Base-by-base conservation (phyloP, 2,329 filamentous ascomycete species). In the Colletotrichum siamense region DNA sequence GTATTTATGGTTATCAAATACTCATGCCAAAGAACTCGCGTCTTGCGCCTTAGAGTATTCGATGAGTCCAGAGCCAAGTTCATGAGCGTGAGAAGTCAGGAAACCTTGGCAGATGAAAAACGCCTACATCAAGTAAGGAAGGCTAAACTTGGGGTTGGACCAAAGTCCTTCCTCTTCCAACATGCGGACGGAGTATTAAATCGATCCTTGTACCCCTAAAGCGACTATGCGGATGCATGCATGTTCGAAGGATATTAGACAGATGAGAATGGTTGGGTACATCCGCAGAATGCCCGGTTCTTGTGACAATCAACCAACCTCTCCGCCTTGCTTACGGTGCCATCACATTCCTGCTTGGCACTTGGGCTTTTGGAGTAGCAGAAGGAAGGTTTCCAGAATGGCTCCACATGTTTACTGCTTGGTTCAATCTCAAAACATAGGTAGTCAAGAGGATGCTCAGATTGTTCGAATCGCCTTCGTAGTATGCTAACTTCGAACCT, bases 31-130 rank as follows among this genome's bases (percentile, higher is more conserved):
- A 2, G 4, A 44, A 10, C 18, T n/a, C 18, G 18, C 18, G 16
- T 3, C 18, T 44, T 6, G 39, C 1, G 18, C 18, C 1, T 5
- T 44, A 6, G 1, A 6, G 18, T n/a, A 12, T 44, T 44, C 2
- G 16, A 44, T n/a, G 16, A 44, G 39, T 44, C 18, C 39, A 44
- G 16, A 44, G 5, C 16, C 9, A 44, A n/a, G 9, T 6, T 5
- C 9, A n/a, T 44, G 18, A 44, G 8, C 39, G 8, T n/a, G 39
- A n/a, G 39, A 44, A n/a, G 18, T 44, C 39, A n/a, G 18, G 5
- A 44, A 44, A 18, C 16, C 15, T n/a, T 44, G 39, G 39, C 39
- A n/a, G 9, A 44, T n/a, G 2, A 5, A n/a, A 44, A n/a, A 12
- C 16, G 15, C 5, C 18, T 44, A 44, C 39, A n/a, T 44, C 39